Conservation (phyloP, 495 filamentous ascomycete species). For the Pseudomonodictys pantanalensis region DNA sequence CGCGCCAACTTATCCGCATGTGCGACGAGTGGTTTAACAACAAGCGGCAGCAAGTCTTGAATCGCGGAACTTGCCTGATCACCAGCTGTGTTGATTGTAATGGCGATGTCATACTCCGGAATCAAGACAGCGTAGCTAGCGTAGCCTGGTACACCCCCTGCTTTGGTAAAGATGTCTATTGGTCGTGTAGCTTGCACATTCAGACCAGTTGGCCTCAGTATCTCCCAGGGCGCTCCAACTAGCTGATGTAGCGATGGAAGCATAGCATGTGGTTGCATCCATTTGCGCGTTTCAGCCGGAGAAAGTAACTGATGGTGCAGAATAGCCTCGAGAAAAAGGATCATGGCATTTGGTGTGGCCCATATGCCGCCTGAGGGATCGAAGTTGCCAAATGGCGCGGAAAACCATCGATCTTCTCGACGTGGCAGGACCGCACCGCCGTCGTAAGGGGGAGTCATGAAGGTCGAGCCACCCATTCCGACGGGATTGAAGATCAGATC, state of each 20-base stretch:
- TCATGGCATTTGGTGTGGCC: conserved; percentile 7
- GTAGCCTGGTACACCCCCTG: conserved; percentile 12
- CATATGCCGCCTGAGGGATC: conserved; percentile 16
- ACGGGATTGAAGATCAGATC: conserved; percentile 12
- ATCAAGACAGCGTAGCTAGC: conserved; percentile 3
- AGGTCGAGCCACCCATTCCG: background rate
- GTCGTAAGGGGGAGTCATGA: background rate
- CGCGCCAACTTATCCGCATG: background rate
- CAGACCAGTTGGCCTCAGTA: conserved; percentile 1
- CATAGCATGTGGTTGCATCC: conserved; percentile 7
- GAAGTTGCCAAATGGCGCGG: conserved; percentile 6
- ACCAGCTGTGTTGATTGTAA: conserved; percentile 7
- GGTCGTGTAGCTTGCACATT: background rate
- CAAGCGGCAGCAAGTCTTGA: background rate
- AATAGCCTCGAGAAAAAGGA: background rate
- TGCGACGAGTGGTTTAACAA: conserved; percentile 2
- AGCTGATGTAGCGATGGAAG: conserved; percentile 5
- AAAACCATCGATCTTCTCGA: conserved; percentile 1
- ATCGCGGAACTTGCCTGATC: background rate
- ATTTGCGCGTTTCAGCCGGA: background rate
- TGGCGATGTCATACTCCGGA: conserved; percentile 9
- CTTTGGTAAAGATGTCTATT: conserved; percentile 10
- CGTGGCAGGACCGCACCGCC: background rate
- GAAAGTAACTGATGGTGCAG: background rate
- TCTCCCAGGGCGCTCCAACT: conserved; percentile 20